Conservation (phyloP, 345 rosid genomes). For the Linum tenue region DNA sequence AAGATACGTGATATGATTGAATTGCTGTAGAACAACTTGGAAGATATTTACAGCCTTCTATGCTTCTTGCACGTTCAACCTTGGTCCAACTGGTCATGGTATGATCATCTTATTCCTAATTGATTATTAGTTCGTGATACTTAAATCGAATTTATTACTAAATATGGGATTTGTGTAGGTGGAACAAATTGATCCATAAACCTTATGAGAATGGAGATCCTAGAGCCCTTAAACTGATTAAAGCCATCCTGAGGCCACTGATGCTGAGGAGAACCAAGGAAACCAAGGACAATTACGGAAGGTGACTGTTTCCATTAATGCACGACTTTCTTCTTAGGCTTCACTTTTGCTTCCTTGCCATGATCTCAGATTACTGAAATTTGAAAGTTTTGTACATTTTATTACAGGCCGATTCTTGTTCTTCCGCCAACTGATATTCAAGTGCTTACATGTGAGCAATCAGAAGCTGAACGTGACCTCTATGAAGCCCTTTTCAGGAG, state of each 20-base stretch:
- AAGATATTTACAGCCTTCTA: slow-evolving; percentile 59
- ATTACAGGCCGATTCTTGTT: slow-evolving; percentile 53
- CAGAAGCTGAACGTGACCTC: slow-evolving; percentile 55
- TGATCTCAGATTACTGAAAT: too few relatives aligned
- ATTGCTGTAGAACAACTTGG: slow-evolving; percentile 46
- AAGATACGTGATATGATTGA: neutral
- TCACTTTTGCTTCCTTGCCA: too few relatives aligned
- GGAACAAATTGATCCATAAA: slow-evolving; percentile 53
- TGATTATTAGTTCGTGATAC: neutral
- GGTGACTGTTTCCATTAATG: slow-evolving; percentile 21
- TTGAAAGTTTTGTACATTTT: neutral
- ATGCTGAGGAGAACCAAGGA: slow-evolving; percentile 73
- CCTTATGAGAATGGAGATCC: slow-evolving; percentile 66
- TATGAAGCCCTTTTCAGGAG: slow-evolving; percentile 55
- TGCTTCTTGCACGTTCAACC: slow-evolving; percentile 69
- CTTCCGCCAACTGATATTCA: slow-evolving; percentile 58
- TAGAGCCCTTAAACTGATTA: slow-evolving; percentile 44
- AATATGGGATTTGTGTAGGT: slow-evolving; percentile 25
- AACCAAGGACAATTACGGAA: slow-evolving; percentile 50
- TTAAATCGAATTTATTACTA: neutral
- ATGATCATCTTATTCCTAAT: slow-evolving; percentile 3
- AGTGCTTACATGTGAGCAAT: slow-evolving; percentile 46
- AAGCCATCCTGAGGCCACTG: slow-evolving; percentile 53
- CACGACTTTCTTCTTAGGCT: too few relatives aligned
- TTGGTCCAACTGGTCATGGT: slow-evolving; percentile 76